A percentile compares a stretch with the other conserved stretches of the same genome.
Conservation (phyloP, 768 basidiomycete species). For the Mycena chlorophos region DNA sequence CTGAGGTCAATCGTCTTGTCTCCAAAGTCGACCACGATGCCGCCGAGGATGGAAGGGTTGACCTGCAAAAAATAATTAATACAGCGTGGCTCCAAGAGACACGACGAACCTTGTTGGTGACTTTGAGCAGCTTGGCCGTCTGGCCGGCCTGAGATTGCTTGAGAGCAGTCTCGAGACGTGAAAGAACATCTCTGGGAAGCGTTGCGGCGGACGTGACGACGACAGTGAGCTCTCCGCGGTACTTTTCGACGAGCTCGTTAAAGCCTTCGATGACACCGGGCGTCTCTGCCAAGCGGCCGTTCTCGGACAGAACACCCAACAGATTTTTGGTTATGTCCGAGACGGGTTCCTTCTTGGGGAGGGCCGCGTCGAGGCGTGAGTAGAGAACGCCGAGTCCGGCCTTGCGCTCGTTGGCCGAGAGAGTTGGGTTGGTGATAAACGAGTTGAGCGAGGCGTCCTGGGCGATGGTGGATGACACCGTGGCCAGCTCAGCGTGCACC, state of each 20-base stretch:
- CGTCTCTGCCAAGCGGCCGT: slow-evolving; percentile 85
- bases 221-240: slow-evolving; percentile 93
- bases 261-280: slow-evolving; percentile 88
- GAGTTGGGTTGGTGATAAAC: slow-evolving; percentile 89
- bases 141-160: slow-evolving; percentile 85
- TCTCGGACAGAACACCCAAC: slow-evolving; percentile 85
- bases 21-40: slow-evolving; percentile 93
- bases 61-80: slow-evolving; percentile 51
- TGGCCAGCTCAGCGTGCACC: slow-evolving; percentile 81
- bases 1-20: slow-evolving; percentile 98
- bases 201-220: slow-evolving; percentile 86
- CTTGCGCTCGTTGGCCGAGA: slow-evolving; percentile 75
- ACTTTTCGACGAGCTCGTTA: slow-evolving; percentile 81
- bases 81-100: slow-evolving; percentile 1
- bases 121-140: slow-evolving; percentile 83
- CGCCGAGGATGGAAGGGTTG: slow-evolving; percentile 89
- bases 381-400: slow-evolving; percentile 68
- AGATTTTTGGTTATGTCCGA: slow-evolving; percentile 92
- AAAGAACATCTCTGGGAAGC: slow-evolving; percentile 72
- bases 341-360: slow-evolving; percentile 69
- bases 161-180: slow-evolving; percentile 79
- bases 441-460: slow-evolving; percentile 60
- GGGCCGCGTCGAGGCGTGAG: slow-evolving; percentile 60
- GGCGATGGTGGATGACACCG: slow-evolving; percentile 69
- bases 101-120: slow-evolving; percentile 81